Evolutionary conservation across 2,329 filamentous ascomycete species (phyloP), one percentile per base, ranked within the genome.

Genomic region (Epichloe coenophiala): DNA sequence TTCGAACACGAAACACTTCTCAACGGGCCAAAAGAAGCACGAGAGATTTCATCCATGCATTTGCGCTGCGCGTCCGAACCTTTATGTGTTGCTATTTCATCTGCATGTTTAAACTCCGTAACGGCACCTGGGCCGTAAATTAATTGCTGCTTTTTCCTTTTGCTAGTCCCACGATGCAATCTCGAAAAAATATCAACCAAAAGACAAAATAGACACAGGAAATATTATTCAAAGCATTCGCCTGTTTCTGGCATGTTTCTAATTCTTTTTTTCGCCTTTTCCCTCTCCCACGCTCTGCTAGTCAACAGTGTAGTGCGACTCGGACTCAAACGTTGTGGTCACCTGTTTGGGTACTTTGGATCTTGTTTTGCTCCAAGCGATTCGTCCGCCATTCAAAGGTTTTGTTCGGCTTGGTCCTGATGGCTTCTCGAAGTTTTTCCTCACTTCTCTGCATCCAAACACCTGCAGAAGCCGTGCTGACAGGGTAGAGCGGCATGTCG

Each of bases 401-500:
- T 31, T 60, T 62, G 35, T 53, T 56, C 21, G 70, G 68, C 62
- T 65, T 72, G 57, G 50, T 70, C 64, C 49, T 68, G 62, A 72
- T 69, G 2, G 65, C 59, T 7, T 65, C 55, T 21, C 63, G 60
- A 36, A 72, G 58, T 58, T 64, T 67, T 40, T 67, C 60, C 52
- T 72, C 70, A 51, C 66, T 67, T 17, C 69, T 61, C 55, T 64
- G 55, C 64, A 69, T 61, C 70, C 70, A 72, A 13, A 61, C 56
- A 37, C 57, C 60, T 23, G 64, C 61, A 1, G 67, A 59, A 0
- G 69, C 67, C 15, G 60, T 64, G 60, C 68, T 71, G 51, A 81
- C 65, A 1, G 80, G 80, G 63, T 74, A 81, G 44, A 83, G 63
- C 1, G 78, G 74, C 61, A 75, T 69, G 61, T 80, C 80, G 47